Percentiles rank a stretch among this genome's conserved stretches.
Evolutionary conservation across 164 flowering plant species (phyloP).

Genomic region (Stephania yunnanensis): DNA sequence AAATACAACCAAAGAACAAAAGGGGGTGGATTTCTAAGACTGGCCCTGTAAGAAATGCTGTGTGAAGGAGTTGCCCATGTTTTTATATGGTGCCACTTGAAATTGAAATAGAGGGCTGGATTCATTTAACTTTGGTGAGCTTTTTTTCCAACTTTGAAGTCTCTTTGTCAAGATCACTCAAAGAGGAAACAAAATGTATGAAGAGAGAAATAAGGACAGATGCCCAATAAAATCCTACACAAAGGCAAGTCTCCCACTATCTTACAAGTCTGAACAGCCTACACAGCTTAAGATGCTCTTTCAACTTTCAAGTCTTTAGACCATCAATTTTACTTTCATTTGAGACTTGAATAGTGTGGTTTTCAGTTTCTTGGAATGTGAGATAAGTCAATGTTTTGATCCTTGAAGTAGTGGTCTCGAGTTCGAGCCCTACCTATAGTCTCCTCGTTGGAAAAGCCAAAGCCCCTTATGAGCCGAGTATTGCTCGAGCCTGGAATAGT

Average conservation of each 20-base stretch:
- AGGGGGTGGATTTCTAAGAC: background rate
- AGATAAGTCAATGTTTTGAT: background rate
- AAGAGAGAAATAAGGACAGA: background rate
- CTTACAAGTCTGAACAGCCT: background rate
- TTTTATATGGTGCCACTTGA: background rate
- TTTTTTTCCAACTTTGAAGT: background rate
- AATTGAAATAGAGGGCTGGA: background rate
- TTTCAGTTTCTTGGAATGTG: background rate
- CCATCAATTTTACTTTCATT: too few species aligned
- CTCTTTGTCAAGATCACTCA: background rate
- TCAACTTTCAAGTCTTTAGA: background rate
- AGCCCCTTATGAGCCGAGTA: too few species aligned
- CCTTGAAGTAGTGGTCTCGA: background rate
- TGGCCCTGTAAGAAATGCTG: background rate
- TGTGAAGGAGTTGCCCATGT: background rate
- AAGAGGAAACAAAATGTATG: background rate
- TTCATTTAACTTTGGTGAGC: constrained; percentile 3
- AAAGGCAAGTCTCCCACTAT: background rate
- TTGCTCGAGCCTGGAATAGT: too few species aligned
- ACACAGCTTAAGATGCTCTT: background rate
- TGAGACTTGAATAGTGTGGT: background rate
- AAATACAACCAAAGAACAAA: background rate
- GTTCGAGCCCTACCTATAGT: too few species aligned
- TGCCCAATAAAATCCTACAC: background rate
- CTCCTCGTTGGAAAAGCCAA: too few species aligned